phyloP scores from a whole-genome alignment of 148 eudicot species.

The Nepenthes gracilis region DNA sequence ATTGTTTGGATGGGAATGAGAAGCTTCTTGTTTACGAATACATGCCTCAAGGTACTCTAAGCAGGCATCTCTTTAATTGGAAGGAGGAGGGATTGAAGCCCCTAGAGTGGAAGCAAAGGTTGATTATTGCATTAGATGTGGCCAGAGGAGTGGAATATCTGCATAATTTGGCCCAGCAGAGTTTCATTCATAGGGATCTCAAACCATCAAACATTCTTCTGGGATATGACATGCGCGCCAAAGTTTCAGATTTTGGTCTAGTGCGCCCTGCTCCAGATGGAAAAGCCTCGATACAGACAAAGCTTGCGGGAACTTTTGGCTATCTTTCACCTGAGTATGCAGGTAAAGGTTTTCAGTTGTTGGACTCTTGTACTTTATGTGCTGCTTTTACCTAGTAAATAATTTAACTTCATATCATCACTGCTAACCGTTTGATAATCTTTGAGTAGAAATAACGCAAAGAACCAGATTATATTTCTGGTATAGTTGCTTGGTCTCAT shows the following conservation, averaged over 20 bases:
- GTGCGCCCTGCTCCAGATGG: slow-evolving; percentile 43
- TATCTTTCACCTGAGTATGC: slow-evolving; percentile 42
- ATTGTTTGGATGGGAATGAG: slow-evolving; percentile 49
- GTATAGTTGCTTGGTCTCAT: too few relatives aligned
- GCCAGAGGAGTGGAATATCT: slow-evolving; percentile 36
- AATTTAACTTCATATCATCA: too few relatives aligned
- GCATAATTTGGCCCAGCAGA: slow-evolving; percentile 33
- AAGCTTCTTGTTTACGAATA: slow-evolving; percentile 60
- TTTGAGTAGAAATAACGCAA: too few relatives aligned
- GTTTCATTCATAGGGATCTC: slow-evolving; percentile 37
- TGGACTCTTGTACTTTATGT: neutral
- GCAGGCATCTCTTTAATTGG: slow-evolving; percentile 41
- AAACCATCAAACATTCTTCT: slow-evolving; percentile 37
- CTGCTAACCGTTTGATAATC: too few relatives aligned
- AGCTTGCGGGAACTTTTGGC: slow-evolving; percentile 35
- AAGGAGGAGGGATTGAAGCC: slow-evolving; percentile 31
- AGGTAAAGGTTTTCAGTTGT: slow-evolving; percentile 13
- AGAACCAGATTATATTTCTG: too few relatives aligned
- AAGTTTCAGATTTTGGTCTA: slow-evolving; percentile 39
- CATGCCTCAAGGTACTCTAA: slow-evolving; percentile 57
- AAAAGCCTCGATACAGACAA: slow-evolving; percentile 25
- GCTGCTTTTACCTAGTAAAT: neutral
- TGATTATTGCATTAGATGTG: slow-evolving; percentile 29
- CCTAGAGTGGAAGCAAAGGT: slow-evolving; percentile 25
- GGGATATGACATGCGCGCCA: slow-evolving; percentile 35